Base-by-base conservation (phyloP, 495 filamentous ascomycete species). In the Entonaema liquescens region DNA sequence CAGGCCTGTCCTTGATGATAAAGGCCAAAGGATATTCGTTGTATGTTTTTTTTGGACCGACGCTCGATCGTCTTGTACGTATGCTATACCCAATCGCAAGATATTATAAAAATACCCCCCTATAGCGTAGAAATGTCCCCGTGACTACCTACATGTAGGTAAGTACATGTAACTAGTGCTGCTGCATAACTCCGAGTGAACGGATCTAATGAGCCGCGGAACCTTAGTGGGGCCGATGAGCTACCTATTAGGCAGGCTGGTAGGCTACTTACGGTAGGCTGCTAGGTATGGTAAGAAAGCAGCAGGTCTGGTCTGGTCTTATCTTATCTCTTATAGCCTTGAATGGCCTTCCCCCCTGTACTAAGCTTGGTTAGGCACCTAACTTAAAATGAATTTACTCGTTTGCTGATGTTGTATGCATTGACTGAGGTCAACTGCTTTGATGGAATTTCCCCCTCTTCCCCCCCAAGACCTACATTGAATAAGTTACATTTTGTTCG, bases 11-110 rank as follows among this genome's bases (percentile, higher is more conserved):
- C 17, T 33, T 8, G 28, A 55, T 55, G 33, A 36, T 3, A 25
- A n/a, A 55, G 36, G 49, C 44, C 17, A 67, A 58, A 71, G 62
- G 68, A 65, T 55, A 70, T 28, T 64, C 23, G 52, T 70, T 70
- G 66, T 59, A 52, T 52, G 56, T 31, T 31, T 31, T 52, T 61
- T 53, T 62, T 61, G 50, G 58, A 50, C 50, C 38, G 26, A 50
- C 19, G 31, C 17, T 33, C n/a, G 26, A 29, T 53, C 49, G 23
- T 53, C 23, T 25, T n/a, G 54, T 57, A 33, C 38, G 25, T 53
- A 23, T n/a, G 11, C 23, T 25, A 42, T 29, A 29, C 55, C 21
- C n/a, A 25, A 33, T 12, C 13, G 21, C 36, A 42, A 25, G 36
- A 28, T 25, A 42, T 44, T 15, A 40, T 40, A 12, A 23, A 26